Conservation (phyloP, 306 rosid species). For the Casuarina cunninghamiana region DNA sequence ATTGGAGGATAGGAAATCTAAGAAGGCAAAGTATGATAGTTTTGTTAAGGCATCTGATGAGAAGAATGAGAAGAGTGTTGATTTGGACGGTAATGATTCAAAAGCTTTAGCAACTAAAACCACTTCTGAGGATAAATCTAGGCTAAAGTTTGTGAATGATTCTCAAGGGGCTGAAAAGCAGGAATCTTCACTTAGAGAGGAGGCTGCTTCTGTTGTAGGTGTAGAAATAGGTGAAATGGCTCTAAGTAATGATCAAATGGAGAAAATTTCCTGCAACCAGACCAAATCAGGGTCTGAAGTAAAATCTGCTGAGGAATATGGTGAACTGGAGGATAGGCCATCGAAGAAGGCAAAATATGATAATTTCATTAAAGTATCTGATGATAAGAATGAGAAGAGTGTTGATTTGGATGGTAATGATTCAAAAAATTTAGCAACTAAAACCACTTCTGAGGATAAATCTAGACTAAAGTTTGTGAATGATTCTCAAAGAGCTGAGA, state of each 20-base stretch:
- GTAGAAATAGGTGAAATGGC: conserved; percentile 11
- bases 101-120: conserved; percentile 21
- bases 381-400: conserved; percentile 22
- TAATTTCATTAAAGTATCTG: conserved; percentile 27
- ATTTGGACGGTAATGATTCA: conserved; percentile 23
- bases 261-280: conserved; percentile 15
- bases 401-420: neutral
- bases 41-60: no score
- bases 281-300: conserved; percentile 11
- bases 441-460: no score
- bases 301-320: conserved; percentile 12
- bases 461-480: no score
- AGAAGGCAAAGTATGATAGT: no score
- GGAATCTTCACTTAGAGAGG: conserved; percentile 29
- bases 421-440: no score
- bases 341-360: conserved; percentile 47
- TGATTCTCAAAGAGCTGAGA: neutral
- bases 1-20: no score
- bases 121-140: conserved; percentile 22
- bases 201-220: conserved; percentile 19
- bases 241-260: conserved; percentile 16
- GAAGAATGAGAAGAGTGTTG: neutral
- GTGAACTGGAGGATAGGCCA: conserved; percentile 40
- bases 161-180: conserved; percentile 31
- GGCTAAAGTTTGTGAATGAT: conserved; percentile 33